Base-by-base conservation (phyloP, 1,284 basidiomycete genomes). In the Heterobasidion occidentale region DNA sequence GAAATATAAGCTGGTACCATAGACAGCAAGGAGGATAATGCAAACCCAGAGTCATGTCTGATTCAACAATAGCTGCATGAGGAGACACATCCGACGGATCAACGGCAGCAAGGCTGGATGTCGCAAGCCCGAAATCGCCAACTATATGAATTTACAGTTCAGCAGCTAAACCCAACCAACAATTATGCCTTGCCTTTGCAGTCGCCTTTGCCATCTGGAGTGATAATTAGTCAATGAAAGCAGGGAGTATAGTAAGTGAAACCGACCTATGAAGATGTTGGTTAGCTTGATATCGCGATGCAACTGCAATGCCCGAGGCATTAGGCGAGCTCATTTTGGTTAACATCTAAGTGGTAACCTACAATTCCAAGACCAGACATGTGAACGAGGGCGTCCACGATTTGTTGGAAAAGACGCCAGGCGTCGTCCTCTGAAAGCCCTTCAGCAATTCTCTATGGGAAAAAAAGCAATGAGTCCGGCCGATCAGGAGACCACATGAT, bases 281-380 rank as follows among this genome's bases (percentile, higher is more conserved):
- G 89, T 90, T 14, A 92, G 74, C 68, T 96, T 97, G 69, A 96
- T 90, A 68, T 98, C 95, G 51, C 95, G 81, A 72, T 98, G 94
- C 34, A 98, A 69, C 84, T 86, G 57, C 8, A n/a, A 9, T 63
- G 48, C 42, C 34, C 52, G 8, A 56, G 38, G 36, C 51, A 27
- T 14, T 20, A 36, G 6, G 27, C 46, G 15, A 53, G 59, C 38
- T 20, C 36, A 34, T n/a, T 8, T 38, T 47, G 52, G 46, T 7
- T 17, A 58, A 54, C 1, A 27, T 27, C 27, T 27, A 6, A 5
- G 27, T 27, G 9, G 35, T 11, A 54, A 70, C 79, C 50, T 50
- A 86, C 88, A 62, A 98, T 95, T 33, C 91, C 90, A 51, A 92
- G 77, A 34, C 84, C 86, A 14, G 90, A 86, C 82, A 98, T 94